These are phyloP conservation scores for Fusarium tuaranense DNA, from an alignment of 2,329 filamentous ascomycete genomes.

Conservation along the genomic window DNA sequence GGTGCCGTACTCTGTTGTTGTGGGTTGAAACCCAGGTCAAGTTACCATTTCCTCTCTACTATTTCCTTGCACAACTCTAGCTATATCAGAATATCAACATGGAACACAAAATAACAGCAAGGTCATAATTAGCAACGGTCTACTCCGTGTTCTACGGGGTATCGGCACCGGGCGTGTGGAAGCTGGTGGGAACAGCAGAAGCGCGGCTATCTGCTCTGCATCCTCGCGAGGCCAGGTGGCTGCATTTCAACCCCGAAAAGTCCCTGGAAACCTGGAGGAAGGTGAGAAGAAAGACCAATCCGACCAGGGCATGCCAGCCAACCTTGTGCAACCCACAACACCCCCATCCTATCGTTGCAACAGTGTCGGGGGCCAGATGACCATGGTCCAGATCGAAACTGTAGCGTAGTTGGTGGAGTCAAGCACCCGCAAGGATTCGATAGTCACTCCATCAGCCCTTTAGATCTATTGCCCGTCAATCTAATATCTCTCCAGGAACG, in stretches of 20 bases:
- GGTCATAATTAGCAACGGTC: not conserved
- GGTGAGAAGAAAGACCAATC: not conserved
- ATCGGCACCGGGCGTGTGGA: slow-evolving; percentile 7
- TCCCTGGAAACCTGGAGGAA: not conserved
- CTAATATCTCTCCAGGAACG: not conserved
- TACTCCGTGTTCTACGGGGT: not conserved
- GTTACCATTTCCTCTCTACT: not conserved
- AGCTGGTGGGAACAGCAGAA: slow-evolving; percentile 4
- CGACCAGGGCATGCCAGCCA: not conserved
- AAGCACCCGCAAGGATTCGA: not conserved
- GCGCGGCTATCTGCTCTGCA: not conserved
- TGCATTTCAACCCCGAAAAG: not conserved
- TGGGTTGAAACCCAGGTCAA: not conserved
- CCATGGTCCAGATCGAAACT: not conserved
- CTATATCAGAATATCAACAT: not conserved
- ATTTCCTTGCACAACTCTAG: not conserved
- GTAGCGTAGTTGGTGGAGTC: not conserved
- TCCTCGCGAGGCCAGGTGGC: not conserved
- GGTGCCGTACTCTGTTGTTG: not conserved
- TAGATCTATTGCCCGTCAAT: not conserved
- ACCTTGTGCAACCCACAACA: not conserved
- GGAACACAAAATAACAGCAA: not conserved
- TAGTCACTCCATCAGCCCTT: not conserved
- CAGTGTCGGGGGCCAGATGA: not conserved
- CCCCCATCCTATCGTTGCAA: not conserved